Evolutionary conservation across 805 yeast genomes (phyloP), one percentile per base, ranked within the genome.

Genomic region (Schwanniomyces occidentalis): DNA sequence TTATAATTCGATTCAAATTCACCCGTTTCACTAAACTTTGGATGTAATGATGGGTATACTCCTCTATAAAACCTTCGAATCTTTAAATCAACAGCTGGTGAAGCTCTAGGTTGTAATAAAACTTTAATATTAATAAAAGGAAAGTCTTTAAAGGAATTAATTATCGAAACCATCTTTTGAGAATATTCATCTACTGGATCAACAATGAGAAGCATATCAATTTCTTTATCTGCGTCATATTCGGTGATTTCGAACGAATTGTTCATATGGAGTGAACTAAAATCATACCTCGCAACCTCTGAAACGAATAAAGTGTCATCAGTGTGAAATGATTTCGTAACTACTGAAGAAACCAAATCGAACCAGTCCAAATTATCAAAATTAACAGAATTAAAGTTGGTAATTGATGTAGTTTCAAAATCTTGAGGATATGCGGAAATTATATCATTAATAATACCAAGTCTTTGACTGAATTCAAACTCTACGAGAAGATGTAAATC

Each of bases 121-220:
- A 89, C 58, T 14, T 70, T 68, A 4, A 81, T 50, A 14, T 76
- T 74, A 4, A 84, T 69, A 46, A 74, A 78, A 1, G 75, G 58
- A 17, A 79, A 49, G 16, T 63, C 55, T 20, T 58, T 54, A 6
- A 82, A 42, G 0, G 75, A 45, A 3, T 54, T 46, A 3, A 59
- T 51, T 12, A 84, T 52, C 0, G 82, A 62, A 0, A 83, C 46
- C 6, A 79, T 49, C 31, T 74, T 76, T 49, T 87, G 98, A 0
- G 95, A 74, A 10, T 63, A 48, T 45, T 84, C 90, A 39, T 76
- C 74, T 2, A 79, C 56, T 1, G 98, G 97, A 53, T 93, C 89
- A 24, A 86, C 49, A 1, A 85, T 58, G 0, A 85, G 63, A 4
- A 76, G 56, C 4, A 89, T 49, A 41, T 83, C 83, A 14, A 88